Conservation (phyloP, 192 early-diverging fungal species). For the Backusella macrospora region DNA sequence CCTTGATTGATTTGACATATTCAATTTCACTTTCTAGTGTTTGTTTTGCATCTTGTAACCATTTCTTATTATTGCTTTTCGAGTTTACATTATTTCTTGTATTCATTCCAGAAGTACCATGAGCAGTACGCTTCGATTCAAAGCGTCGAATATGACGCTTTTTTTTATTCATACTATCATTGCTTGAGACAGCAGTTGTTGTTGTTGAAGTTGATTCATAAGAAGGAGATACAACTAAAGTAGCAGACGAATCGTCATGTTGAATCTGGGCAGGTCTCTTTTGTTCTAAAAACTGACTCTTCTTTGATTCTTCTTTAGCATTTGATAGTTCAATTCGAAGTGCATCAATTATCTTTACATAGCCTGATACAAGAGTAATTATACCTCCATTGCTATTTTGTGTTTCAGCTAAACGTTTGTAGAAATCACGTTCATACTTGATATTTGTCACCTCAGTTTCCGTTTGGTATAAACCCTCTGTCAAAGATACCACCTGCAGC, state of each 20-base stretch:
- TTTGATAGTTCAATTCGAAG: conserved; percentile 10
- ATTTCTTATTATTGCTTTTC: background rate
- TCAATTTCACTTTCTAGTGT: conserved; percentile 5
- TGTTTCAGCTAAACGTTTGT: background rate
- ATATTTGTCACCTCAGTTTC: background rate
- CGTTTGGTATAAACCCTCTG: background rate
- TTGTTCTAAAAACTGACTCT: background rate
- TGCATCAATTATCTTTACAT: conserved; percentile 6
- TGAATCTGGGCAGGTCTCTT: background rate
- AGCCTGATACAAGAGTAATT: background rate
- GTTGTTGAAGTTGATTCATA: background rate
- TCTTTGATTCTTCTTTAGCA: conserved; percentile 2
- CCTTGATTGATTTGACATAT: conserved; percentile 9
- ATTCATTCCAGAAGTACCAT: background rate
- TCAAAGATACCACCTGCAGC: conserved; percentile 4
- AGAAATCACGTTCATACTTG: background rate
- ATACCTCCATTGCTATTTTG: background rate
- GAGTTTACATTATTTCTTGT: background rate
- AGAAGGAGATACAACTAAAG: conserved; percentile 2
- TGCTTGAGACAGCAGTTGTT: background rate
- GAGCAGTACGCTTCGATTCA: background rate
- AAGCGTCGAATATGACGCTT: background rate
- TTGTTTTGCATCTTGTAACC: conserved; percentile 3
- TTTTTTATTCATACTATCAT: background rate
- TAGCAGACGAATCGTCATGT: conserved; percentile 16